Evolutionary conservation across 2,329 filamentous ascomycete species (phyloP), one percentile per base, ranked within the genome.

Genomic region (Cladobotryum protrusum): DNA sequence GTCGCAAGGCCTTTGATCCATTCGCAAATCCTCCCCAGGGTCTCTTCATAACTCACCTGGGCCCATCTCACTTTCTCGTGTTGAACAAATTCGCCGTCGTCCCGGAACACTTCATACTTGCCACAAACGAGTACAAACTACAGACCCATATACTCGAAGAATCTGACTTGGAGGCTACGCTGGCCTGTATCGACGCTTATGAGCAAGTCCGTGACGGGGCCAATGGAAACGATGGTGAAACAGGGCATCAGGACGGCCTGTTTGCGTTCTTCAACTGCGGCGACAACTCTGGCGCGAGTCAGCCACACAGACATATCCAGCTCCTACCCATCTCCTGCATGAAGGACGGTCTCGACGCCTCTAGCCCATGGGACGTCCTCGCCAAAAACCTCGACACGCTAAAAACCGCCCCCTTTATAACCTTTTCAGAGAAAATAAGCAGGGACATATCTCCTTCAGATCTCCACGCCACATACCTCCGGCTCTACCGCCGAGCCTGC

Each of bases 41-140:
- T 5, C 75, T 85, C 49, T 70, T 84, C 35, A 66, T 83, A 40
- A 64, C 76, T 14, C 63, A 66, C 20, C 60, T 86, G 7, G 71
- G 70, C 1, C 70, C 79, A 0, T 64, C 70, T 8, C 85, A 89
- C 64, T 74, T 76, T 52, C 73, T 89, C 39, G 79, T 89, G 1
- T 71, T 89, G 37, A 89, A 89, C 72, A 89, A 89, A 65, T 89
- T 86, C 58, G 84, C 86, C 44, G 68, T 89, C 44, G 83, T 87
- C 33, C 76, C 79, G 0, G 76, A 83, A 58, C 86, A 89, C 67
- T 87, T 86, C 62, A 87, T 89, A 57, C 74, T 89, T 43, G 78
- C 81, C 0, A 89, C 86, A 0, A 77, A 69, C n/a, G 64, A 69
- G 1, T 82, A 83, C 62, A 78, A 81, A 61, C 69, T 71, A n/a